Percentiles rank a stretch among this genome's conserved stretches.
Conservation (phyloP, 192 early-diverging fungal species). For the Entomortierella chlamydospora region DNA sequence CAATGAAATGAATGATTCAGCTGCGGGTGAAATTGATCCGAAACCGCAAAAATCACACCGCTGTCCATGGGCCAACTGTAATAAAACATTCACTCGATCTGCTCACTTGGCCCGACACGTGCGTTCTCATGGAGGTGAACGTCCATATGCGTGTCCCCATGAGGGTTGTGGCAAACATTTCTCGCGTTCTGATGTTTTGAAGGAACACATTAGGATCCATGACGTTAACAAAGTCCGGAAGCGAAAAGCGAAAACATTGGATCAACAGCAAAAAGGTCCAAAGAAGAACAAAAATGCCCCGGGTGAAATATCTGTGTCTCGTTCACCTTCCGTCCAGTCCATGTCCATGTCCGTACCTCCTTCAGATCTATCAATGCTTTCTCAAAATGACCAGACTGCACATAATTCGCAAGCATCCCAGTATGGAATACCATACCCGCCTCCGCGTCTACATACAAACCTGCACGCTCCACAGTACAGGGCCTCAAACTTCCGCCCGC, state of each 20-base stretch:
- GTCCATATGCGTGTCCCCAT: constrained; percentile 73
- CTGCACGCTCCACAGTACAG: constrained; percentile 16
- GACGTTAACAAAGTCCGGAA: constrained; percentile 76
- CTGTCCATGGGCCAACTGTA: constrained; percentile 51
- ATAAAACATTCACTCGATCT: constrained; percentile 52
- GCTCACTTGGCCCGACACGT: constrained; percentile 84
- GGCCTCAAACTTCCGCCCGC: constrained; percentile 5
- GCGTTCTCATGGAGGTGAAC: constrained; percentile 78
- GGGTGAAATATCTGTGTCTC: constrained; percentile 34
- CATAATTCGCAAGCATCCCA: constrained; percentile 4
- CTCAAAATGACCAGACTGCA: constrained; percentile 1
- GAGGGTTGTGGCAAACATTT: constrained; percentile 76
- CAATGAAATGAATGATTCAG: constrained; percentile 7
- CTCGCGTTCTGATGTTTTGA: constrained; percentile 82
- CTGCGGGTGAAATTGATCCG: background rate
- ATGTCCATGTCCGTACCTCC: background rate
- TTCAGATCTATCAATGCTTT: background rate
- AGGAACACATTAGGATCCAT: constrained; percentile 82
- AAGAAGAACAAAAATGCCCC: constrained; percentile 46
- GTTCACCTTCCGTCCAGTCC: constrained; percentile 37
- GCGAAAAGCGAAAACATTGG: constrained; percentile 28
- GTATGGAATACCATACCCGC: constrained; percentile 1
- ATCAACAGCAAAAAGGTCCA: constrained; percentile 16
- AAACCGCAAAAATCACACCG: constrained; percentile 46
- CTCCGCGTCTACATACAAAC: background rate